Evolutionary conservation across 2,329 filamentous ascomycete species (phyloP).

Genomic region (Ceratocystis huliohia): DNA sequence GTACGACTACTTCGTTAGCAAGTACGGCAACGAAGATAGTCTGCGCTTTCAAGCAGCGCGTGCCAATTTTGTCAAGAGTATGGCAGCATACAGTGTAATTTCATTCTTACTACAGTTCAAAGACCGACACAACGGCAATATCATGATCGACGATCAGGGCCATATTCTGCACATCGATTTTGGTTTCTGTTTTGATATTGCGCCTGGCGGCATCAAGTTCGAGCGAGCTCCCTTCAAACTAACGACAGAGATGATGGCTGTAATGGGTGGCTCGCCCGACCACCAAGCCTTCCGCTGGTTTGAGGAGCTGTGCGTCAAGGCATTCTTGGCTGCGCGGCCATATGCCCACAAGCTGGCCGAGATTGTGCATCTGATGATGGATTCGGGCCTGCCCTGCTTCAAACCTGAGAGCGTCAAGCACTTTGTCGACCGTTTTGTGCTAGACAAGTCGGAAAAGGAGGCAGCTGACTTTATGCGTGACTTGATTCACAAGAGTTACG

Average conservation of each 20-base stretch:
- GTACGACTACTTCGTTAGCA: slow-evolving; percentile 95
- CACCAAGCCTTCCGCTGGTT: slow-evolving; percentile 91
- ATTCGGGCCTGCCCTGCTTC: slow-evolving; percentile 92
- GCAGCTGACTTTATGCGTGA: slow-evolving; percentile 89
- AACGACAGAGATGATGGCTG: slow-evolving; percentile 93
- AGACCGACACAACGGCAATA: slow-evolving; percentile 97
- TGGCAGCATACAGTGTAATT: slow-evolving; percentile 97
- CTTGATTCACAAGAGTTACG: slow-evolving; percentile 77
- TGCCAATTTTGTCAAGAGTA: slow-evolving; percentile 96
- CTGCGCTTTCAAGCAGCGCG: slow-evolving; percentile 89
- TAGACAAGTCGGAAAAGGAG: slow-evolving; percentile 83
- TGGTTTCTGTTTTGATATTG: slow-evolving; percentile 98
- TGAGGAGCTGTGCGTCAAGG: slow-evolving; percentile 90
- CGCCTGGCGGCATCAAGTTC: slow-evolving; percentile 90
- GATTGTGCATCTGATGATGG: slow-evolving; percentile 88
- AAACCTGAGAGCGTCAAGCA: slow-evolving; percentile 90
- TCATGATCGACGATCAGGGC: slow-evolving; percentile 96
- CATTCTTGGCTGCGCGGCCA: slow-evolving; percentile 76
- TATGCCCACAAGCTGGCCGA: slow-evolving; percentile 82
- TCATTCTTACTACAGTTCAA: slow-evolving; percentile 97
- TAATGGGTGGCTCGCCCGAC: slow-evolving; percentile 80
- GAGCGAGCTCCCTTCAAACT: slow-evolving; percentile 98
- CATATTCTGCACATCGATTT: slow-evolving; percentile 99
- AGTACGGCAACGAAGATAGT: slow-evolving; percentile 93
- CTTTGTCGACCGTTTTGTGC: slow-evolving; percentile 82